Evolutionary conservation across 805 yeast genomes (phyloP), one percentile per base, ranked within the genome.

Genomic region (Candida patagonica): DNA sequence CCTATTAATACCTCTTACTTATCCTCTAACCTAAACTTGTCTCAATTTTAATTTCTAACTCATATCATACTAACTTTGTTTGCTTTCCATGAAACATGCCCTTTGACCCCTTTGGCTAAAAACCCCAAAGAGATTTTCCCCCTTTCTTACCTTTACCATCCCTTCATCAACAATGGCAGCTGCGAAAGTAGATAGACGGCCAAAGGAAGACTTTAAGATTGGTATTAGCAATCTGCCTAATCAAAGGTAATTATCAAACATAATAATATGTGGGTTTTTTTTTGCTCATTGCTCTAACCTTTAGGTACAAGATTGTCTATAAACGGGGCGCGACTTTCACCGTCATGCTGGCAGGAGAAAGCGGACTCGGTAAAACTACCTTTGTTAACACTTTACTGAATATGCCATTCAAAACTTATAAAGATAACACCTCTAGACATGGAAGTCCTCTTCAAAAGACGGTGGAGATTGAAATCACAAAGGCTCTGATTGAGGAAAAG

Each of bases 271-370:
- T 4, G 12, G 8, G 12, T 24, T 12, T 15, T 17, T 17, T 6
- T 6, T 15, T 8, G 20, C 6, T 4, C 10, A 13, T 12, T n/a
- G 16, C 24, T n/a, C 29, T 33, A 23, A 26, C 26, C 22, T 33
- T 26, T 34, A 57, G 64, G 39, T 63, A 59, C 50, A 58, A 58
- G 42, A 61, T 62, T 37, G 66, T 66, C 20, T 61, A 65, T 37
- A 57, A 61, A 44, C 47, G 56, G 6, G 95, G 95, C 13, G 76
- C 84, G 16, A 67, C 77, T 20, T 81, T 84, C 61, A 85, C 94
- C 34, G 53, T 88, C 42, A 76, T 87, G 82, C 76, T 86, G 26
- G 87, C 81, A 35, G 96, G 96, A 23, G 87, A 81, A 59, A 68
- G 81, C 37, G 96, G 96, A 2, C 68, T 83, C 38, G 95, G 94